These are phyloP conservation scores for Proliferodiscus dingleyae DNA, from an alignment of 2,329 filamentous ascomycete genomes.

Conservation along the genomic window DNA sequence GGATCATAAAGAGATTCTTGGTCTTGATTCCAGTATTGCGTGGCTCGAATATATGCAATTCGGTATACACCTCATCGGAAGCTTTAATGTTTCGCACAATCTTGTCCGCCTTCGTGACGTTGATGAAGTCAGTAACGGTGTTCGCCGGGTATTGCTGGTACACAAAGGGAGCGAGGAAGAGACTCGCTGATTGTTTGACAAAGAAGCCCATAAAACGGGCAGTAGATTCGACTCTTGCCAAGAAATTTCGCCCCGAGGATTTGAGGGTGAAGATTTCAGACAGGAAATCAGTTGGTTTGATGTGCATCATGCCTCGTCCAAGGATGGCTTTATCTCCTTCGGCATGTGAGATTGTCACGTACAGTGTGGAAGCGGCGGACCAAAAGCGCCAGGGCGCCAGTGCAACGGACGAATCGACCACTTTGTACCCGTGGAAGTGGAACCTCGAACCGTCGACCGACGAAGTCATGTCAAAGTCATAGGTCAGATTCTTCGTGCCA, in stretches of 20 bases:
- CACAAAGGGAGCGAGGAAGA: conserved; percentile 51
- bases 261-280: conserved; percentile 51
- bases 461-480: conserved; percentile 58
- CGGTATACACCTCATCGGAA: conserved; percentile 47
- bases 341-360: conserved; percentile 49
- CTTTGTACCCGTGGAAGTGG: conserved; percentile 58
- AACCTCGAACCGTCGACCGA: conserved; percentile 46
- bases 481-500: conserved; percentile 54
- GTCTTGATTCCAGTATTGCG: conserved; percentile 32
- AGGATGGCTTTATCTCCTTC: conserved; percentile 35
- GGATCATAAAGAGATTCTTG: conserved; percentile 55
- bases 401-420: conserved; percentile 55
- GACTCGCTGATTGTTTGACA: conserved; percentile 45
- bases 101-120: conserved; percentile 42
- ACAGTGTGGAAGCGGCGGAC: conserved; percentile 57
- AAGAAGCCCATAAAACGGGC: conserved; percentile 52
- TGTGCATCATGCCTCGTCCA: conserved; percentile 56
- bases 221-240: conserved; percentile 41
- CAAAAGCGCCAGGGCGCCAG: conserved; percentile 53
- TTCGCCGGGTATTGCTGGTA: conserved; percentile 50
- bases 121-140: conserved; percentile 46
- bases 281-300: conserved; percentile 48
- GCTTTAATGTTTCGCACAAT: conserved; percentile 46
- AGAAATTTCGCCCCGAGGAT: conserved; percentile 43
- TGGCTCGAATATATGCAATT: conserved; percentile 54